Percentiles rank a stretch among this genome's conserved stretches.
Conservation (phyloP, 495 filamentous ascomycete species). For the Aspergillus wentii region DNA sequence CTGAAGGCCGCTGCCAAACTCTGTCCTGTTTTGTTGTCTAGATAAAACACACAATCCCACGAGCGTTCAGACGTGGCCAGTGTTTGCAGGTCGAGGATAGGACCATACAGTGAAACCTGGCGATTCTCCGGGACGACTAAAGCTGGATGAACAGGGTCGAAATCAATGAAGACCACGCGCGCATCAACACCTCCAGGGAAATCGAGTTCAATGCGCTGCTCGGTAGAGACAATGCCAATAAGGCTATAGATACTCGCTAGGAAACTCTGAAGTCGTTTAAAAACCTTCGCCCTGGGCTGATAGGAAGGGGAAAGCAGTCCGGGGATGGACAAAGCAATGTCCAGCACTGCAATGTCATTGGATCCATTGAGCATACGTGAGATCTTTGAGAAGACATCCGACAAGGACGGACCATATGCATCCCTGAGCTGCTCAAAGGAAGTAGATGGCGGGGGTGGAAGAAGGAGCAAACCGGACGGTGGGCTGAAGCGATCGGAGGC, state of each 20-base stretch:
- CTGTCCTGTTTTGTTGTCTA: slow-evolving; percentile 55
- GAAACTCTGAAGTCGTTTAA: slow-evolving; percentile 61
- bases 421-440: slow-evolving; percentile 32
- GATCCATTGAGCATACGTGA: slow-evolving; percentile 22
- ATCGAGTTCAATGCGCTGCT: slow-evolving; percentile 57
- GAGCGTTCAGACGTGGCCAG: slow-evolving; percentile 58
- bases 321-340: slow-evolving; percentile 42
- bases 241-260: slow-evolving; percentile 77
- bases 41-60: slow-evolving; percentile 69
- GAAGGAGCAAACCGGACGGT: slow-evolving; percentile 37
- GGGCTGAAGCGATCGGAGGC: slow-evolving; percentile 17
- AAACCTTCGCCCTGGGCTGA: slow-evolving; percentile 48
- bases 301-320: slow-evolving; percentile 29
- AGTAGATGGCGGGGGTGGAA: slow-evolving; percentile 42
- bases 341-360: slow-evolving; percentile 27
- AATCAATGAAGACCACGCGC: slow-evolving; percentile 67
- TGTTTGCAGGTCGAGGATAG: slow-evolving; percentile 60
- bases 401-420: slow-evolving; percentile 36
- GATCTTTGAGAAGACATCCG: slow-evolving; percentile 26
- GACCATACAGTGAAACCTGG: slow-evolving; percentile 44
- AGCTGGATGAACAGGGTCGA: slow-evolving; percentile 40
- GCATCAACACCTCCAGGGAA: slow-evolving; percentile 70
- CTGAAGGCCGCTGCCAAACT: slow-evolving; percentile 25
- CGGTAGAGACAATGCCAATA: slow-evolving; percentile 60
- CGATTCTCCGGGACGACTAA: slow-evolving; percentile 14